These are phyloP conservation scores for Dactylellina parvicollis DNA, from an alignment of 2,329 filamentous ascomycete species.

Conservation along the genomic window DNA sequence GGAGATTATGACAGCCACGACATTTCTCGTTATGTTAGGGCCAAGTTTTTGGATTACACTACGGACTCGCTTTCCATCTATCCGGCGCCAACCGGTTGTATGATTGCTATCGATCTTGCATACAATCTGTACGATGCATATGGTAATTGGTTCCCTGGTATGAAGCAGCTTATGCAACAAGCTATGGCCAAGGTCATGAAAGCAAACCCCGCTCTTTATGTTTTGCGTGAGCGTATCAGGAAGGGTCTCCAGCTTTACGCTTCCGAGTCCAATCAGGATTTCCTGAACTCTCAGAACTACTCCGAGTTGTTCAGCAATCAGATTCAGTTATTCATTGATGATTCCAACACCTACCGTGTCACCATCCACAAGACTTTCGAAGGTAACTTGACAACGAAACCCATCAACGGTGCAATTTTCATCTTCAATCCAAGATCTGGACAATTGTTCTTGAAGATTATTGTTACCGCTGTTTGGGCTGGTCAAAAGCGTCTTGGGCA, in stretches of 20 bases:
- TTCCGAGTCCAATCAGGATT: slow-evolving; percentile 98
- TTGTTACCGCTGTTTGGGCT: slow-evolving; percentile 98
- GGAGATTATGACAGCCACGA: slow-evolving; percentile 99
- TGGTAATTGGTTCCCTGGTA: slow-evolving; percentile 96
- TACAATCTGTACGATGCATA: slow-evolving; percentile 99
- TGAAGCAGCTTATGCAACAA: slow-evolving; percentile 94
- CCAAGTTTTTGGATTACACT: slow-evolving; percentile 98
- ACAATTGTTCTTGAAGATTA: slow-evolving; percentile 98
- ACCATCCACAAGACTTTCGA: slow-evolving; percentile 99
- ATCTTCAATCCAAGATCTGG: slow-evolving; percentile 99
- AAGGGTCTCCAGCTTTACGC: slow-evolving; percentile 98
- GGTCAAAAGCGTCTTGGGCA: slow-evolving; percentile 99
- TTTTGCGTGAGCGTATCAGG: slow-evolving; percentile 94
- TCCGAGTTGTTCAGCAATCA: slow-evolving; percentile 99
- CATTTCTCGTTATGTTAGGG: slow-evolving; percentile 95
- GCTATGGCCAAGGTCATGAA: slow-evolving; percentile 99
- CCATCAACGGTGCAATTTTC: slow-evolving; percentile 99
- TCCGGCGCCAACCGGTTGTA: slow-evolving; percentile 92
- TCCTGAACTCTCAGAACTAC: slow-evolving; percentile 99
- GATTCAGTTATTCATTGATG: slow-evolving; percentile 97
- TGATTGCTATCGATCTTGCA: slow-evolving; percentile 96
- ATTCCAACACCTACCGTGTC: slow-evolving; percentile 98
- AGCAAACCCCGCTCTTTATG: slow-evolving; percentile 94
- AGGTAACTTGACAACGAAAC: slow-evolving; percentile 97
- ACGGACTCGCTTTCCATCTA: slow-evolving; percentile 99